These are phyloP conservation scores for Jackrogersella multiformis DNA, from an alignment of 495 filamentous ascomycete species.

Conservation along the genomic window DNA sequence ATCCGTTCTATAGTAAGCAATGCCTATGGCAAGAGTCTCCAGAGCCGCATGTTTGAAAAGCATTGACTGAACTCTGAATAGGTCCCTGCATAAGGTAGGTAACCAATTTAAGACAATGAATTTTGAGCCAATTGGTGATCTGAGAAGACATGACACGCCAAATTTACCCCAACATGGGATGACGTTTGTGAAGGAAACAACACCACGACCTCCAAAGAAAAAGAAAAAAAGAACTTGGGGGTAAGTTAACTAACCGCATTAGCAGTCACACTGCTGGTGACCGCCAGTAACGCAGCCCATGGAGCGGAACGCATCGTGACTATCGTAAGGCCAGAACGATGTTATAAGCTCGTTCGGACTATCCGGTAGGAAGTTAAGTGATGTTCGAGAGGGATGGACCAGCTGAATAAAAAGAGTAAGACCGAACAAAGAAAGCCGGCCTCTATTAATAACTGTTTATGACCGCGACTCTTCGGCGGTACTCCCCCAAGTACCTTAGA, in stretches of 20 bases:
- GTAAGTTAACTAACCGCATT: constrained; percentile 29
- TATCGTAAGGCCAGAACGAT: constrained; percentile 10
- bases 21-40: constrained; percentile 8
- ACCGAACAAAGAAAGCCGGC: constrained; percentile 5
- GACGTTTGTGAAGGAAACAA: background rate
- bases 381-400: constrained; percentile 17
- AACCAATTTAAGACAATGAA: background rate
- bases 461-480: background rate
- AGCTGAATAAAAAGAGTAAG: background rate
- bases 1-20: constrained; percentile 14
- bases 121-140: too few species aligned
- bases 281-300: constrained; percentile 30
- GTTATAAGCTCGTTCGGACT: constrained; percentile 16
- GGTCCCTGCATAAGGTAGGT: background rate
- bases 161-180: background rate
- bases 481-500: constrained; percentile 14
- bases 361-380: constrained; percentile 14
- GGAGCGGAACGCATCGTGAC: constrained; percentile 29
- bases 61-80: constrained; percentile 5
- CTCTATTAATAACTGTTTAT: constrained; percentile 30
- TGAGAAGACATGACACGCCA: too few species aligned
- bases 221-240: background rate
- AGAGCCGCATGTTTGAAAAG: constrained; percentile 15
- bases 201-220: background rate
- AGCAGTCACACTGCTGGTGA: constrained; percentile 18